Conservation (phyloP, 805 yeast genomes). For the Jamesozyma spencerorum region DNA sequence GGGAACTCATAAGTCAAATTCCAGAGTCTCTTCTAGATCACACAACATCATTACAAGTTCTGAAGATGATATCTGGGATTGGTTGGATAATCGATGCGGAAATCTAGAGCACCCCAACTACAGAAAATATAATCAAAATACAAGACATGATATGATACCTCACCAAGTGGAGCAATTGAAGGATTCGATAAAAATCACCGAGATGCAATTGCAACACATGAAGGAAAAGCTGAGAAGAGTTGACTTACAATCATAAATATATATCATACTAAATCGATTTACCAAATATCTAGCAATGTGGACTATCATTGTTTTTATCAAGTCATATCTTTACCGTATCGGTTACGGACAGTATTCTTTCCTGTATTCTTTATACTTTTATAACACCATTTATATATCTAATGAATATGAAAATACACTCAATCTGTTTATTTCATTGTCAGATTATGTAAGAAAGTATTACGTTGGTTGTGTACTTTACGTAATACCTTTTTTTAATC, state of each 20-base stretch:
- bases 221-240: conserved; percentile 12
- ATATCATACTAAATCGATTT: not conserved
- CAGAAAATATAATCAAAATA: not conserved
- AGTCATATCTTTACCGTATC: no score
- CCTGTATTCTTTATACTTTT: no score
- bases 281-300: no score
- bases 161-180: conserved; percentile 9
- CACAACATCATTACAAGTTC: conserved; percentile 33
- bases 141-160: not conserved
- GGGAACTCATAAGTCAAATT: conserved; percentile 3
- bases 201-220: conserved; percentile 23
- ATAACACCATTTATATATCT: no score
- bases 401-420: no score
- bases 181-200: conserved; percentile 26
- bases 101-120: not conserved
- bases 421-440: no score
- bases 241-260: conserved; percentile 5
- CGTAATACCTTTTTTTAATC: not conserved
- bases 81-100: conserved; percentile 45
- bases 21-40: conserved; percentile 6
- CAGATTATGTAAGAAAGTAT: no score
- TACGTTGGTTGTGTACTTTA: no score
- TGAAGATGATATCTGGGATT: conserved; percentile 63
- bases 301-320: no score
- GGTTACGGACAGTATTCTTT: no score